Evolutionary conservation across 2,329 filamentous ascomycete genomes (phyloP).

Genomic region (Ophiognomonia clavigignenti-juglandacearum): DNA sequence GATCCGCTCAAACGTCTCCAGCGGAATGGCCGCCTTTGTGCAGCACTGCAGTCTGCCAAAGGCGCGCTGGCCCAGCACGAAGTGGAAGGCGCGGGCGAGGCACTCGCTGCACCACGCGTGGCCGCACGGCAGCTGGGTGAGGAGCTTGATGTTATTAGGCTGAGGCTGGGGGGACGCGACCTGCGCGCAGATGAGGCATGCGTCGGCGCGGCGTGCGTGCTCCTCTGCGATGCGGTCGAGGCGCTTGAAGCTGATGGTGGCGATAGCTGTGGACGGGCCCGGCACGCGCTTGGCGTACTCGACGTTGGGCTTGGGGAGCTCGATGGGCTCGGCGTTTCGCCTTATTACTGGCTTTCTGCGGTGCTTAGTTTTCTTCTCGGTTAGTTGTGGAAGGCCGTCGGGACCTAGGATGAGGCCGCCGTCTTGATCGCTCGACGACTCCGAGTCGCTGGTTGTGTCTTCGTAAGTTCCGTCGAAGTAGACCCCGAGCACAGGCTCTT

Average conservation of each 20-base stretch:
- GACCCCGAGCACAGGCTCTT: background rate
- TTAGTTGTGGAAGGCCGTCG: no score
- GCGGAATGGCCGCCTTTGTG: background rate
- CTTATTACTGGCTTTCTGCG: background rate
- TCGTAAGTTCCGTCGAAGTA: background rate
- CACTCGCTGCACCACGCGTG: constrained; percentile 4
- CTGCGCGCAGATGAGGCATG: constrained; percentile 1
- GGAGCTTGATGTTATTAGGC: no score
- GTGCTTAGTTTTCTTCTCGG: background rate
- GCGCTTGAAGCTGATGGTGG: constrained; percentile 1
- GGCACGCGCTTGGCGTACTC: constrained; percentile 2
- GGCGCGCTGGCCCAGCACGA: constrained; percentile 1
- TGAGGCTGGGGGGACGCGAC: background rate
- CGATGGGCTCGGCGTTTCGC: constrained; percentile 1
- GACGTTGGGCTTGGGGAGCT: background rate
- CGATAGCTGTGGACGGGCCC: background rate
- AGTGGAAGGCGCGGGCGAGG: constrained; percentile 4
- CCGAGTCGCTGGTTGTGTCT: background rate
- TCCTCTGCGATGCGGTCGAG: background rate
- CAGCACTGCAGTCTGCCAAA: constrained; percentile 6
- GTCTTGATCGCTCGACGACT: no score
- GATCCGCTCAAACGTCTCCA: background rate
- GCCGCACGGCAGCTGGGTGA: constrained; percentile 2
- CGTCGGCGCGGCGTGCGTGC: background rate
- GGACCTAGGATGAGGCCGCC: background rate